Evolutionary conservation across 2,329 filamentous ascomycete species (phyloP).

Genomic region (Curvularia eragrostidis): DNA sequence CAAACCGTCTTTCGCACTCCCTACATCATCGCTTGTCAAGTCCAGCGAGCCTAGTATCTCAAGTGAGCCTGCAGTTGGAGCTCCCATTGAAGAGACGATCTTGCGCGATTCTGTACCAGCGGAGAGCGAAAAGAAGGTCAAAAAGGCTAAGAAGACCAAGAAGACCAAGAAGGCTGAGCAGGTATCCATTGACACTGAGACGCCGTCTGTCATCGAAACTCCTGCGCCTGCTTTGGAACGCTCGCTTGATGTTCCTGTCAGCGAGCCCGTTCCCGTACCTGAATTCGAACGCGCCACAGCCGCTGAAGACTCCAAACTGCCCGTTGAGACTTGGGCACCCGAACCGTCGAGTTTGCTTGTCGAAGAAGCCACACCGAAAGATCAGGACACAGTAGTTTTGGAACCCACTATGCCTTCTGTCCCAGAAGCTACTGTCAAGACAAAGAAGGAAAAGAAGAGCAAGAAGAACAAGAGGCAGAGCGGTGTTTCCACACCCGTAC

Average conservation of each 20-base stretch:
- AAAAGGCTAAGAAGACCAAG: slow-evolving; percentile 27
- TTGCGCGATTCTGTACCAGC: slow-evolving; percentile 12
- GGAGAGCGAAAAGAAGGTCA: slow-evolving; percentile 35
- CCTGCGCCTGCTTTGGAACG: slow-evolving; percentile 14
- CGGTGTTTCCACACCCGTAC: slow-evolving; percentile 16
- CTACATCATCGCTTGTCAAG: background rate
- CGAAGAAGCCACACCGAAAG: background rate
- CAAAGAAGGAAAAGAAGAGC: slow-evolving; percentile 35
- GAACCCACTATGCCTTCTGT: background rate
- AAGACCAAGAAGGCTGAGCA: slow-evolving; percentile 38
- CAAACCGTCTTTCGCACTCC: slow-evolving; percentile 5
- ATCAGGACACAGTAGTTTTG: slow-evolving; percentile 2
- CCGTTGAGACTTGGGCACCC: background rate
- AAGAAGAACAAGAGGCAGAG: slow-evolving; percentile 26
- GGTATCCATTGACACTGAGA: slow-evolving; percentile 24
- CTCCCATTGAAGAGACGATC: slow-evolving; percentile 17
- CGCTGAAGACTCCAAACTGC: background rate
- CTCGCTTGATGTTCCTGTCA: slow-evolving; percentile 1
- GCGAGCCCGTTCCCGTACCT: background rate
- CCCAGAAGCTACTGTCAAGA: slow-evolving; percentile 21
- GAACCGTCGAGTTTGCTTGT: background rate
- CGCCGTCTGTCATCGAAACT: slow-evolving; percentile 12
- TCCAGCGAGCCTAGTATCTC: background rate
- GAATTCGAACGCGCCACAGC: background rate
- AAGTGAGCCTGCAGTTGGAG: slow-evolving; percentile 5